These are phyloP conservation scores for Mitragyna speciosa DNA, from an alignment of 257 asterid genomes.

Conservation along the genomic window DNA sequence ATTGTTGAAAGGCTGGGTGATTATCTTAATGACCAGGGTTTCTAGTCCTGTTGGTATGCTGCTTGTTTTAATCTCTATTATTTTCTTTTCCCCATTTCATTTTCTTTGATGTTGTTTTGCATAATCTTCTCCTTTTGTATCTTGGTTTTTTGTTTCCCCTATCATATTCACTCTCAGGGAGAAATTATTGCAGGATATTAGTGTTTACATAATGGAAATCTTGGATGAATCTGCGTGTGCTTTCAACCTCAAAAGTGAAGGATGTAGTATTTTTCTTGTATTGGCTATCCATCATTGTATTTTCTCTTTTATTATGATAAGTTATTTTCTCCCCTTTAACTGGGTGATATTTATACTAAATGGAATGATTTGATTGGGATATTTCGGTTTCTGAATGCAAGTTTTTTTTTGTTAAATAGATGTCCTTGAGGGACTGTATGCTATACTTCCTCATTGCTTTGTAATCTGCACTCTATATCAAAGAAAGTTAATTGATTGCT, in stretches of 20 bases:
- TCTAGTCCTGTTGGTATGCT: constrained; percentile 24
- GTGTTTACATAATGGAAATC: constrained; percentile 12
- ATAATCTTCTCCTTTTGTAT: neutral
- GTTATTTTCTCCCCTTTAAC: constrained; percentile 4
- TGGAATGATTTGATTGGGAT: constrained; percentile 19
- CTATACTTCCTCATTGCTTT: neutral
- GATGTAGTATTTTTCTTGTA: constrained; percentile 16
- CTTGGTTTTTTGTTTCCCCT: neutral
- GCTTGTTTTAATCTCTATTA: neutral
- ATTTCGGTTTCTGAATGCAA: constrained; percentile 7
- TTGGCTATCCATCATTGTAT: constrained; percentile 7
- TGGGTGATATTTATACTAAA: constrained; percentile 15
- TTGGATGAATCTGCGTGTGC: constrained; percentile 20
- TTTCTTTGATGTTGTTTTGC: neutral
- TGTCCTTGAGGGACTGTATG: neutral
- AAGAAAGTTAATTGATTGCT: neutral
- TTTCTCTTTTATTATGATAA: neutral
- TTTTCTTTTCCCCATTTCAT: neutral
- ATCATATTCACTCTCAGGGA: neutral
- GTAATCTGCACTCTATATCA: neutral
- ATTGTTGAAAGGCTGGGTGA: constrained; percentile 49
- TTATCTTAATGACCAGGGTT: constrained; percentile 34
- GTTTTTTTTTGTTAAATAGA: neutral
- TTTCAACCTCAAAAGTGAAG: constrained; percentile 20
- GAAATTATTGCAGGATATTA: constrained; percentile 22